A percentile compares a stretch with the other conserved stretches of the same genome.
Conservation (phyloP, 139 green algal genomes). For the Zygnema cylindricum region DNA sequence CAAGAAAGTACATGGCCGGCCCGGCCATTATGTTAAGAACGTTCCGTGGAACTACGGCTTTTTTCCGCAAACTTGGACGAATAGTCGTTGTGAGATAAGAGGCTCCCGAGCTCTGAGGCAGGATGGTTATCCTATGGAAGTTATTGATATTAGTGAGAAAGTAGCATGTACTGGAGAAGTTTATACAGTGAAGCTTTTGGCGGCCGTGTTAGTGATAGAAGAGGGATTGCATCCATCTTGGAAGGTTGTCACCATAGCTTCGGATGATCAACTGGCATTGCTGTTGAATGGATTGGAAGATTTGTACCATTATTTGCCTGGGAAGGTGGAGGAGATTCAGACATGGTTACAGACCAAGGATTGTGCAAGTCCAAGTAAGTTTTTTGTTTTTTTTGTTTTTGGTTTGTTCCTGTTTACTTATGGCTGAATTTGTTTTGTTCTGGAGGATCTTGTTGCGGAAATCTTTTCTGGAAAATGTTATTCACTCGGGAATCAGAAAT, state of each 20-base stretch:
- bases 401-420: no score
- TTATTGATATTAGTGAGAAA: background rate
- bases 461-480: no score
- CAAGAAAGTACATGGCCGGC: background rate
- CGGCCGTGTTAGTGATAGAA: constrained; percentile 84
- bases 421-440: no score
- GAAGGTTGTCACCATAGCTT: constrained; percentile 94
- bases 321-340: constrained; percentile 13
- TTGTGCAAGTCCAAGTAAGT: no score
- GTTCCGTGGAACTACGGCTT: background rate
- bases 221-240: constrained; percentile 85
- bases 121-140: background rate
- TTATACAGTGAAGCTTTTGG: background rate
- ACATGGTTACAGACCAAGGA: constrained; percentile 49
- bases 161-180: background rate
- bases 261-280: constrained; percentile 88
- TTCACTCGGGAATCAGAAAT: no score
- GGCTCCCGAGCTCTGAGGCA: background rate
- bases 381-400: no score
- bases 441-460: no score
- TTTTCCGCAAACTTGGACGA: background rate
- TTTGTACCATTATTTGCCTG: constrained; percentile 76
- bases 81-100: background rate
- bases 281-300: constrained; percentile 92
- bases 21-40: background rate